These are phyloP conservation scores for Stachybotrys chartarum DNA, from an alignment of 2,329 filamentous ascomycete species.

Conservation along the genomic window DNA sequence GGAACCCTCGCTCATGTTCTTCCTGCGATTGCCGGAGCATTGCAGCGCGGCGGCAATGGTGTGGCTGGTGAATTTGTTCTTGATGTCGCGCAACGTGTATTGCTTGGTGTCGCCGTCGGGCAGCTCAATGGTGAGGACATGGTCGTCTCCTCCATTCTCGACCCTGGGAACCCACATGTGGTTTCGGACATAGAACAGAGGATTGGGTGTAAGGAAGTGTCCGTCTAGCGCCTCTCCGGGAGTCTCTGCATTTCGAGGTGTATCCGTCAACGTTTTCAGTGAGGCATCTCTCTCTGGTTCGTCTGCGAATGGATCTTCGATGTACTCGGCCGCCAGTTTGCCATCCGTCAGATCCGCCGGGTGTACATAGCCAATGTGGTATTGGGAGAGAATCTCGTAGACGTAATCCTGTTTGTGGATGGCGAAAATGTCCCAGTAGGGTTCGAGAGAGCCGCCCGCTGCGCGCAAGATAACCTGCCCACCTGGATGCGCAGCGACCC, in stretches of 20 bases:
- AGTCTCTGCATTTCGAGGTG: slow-evolving; percentile 56
- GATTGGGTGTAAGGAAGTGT: slow-evolving; percentile 46
- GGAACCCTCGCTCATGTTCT: slow-evolving; percentile 46
- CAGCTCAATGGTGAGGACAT: slow-evolving; percentile 47
- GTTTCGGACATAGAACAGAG: slow-evolving; percentile 53
- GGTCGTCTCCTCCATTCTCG: slow-evolving; percentile 24
- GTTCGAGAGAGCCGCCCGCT: slow-evolving; percentile 56
- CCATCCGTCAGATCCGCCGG: slow-evolving; percentile 51
- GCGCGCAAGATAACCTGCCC: slow-evolving; percentile 62
- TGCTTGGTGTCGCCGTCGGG: slow-evolving; percentile 43
- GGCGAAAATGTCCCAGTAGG: slow-evolving; percentile 64
- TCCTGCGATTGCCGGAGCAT: slow-evolving; percentile 53
- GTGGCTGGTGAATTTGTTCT: slow-evolving; percentile 39
- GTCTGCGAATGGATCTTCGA: slow-evolving; percentile 54
- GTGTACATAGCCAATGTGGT: slow-evolving; percentile 55
- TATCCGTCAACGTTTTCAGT: slow-evolving; percentile 43
- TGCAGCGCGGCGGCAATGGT: slow-evolving; percentile 50
- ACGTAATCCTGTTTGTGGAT: slow-evolving; percentile 62
- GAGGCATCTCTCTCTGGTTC: slow-evolving; percentile 46
- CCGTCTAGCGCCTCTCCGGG: slow-evolving; percentile 38
- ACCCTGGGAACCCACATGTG: slow-evolving; percentile 56
- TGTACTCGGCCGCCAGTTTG: slow-evolving; percentile 39
- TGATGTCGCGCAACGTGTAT: slow-evolving; percentile 49
- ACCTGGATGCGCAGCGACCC: slow-evolving; percentile 58
- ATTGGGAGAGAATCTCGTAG: slow-evolving; percentile 57